Base-by-base conservation (phyloP, 176 grass and related monocot species). In the Dactylis glomerata region DNA sequence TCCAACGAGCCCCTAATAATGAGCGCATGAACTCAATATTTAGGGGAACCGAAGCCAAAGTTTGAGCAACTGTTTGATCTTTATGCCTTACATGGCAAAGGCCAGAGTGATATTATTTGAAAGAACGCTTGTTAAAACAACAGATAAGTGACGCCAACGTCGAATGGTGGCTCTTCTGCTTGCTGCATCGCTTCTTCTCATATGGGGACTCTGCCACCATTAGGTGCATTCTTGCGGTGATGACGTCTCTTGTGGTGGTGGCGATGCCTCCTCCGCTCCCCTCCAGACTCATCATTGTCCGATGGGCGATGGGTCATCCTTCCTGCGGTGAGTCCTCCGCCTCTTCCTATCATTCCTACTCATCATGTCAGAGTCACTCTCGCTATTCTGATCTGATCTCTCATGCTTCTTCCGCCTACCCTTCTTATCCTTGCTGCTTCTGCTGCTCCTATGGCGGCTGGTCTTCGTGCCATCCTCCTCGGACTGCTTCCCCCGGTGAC, bases 341-440 rank as follows among this genome's bases (percentile, higher is more conserved):
- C 87, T 91, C 87, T 98, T 98, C 86, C 89, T 93, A 46, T 95
- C 92, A 88, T 85, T 89, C 76, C 83, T 91, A 40, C 78, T 82
- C 24, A 77, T 90, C 72, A 83, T 87, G 15, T 77, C 90, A 3
- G 88, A 76, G 45, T 86, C 86, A 8, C 69, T 82, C 14, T 82
- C 79, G 0, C 84, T 84, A 23, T 89, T 81, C 10, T 86, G 79
- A 68, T 81, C 80, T 9, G 75, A 90, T 38, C 45, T 83, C 52
- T 15, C 47, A 33, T 31, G 83, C 63, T 47, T 89, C 81, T 87
- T 84, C 36, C 28, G 78, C 23, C 23, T 83, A 27, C 34, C 42
- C 83, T 88, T 87, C 84, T 79, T 93, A 23, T 83, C 83, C 17
- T 90, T 91, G 19, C 68, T 90, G 31, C 81, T 83, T 17, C 82